Percentiles rank a stretch among this genome's conserved stretches.
phyloP scores from a whole-genome alignment of 352 stramenopile species.

The Globisporangium camurandrum region DNA sequence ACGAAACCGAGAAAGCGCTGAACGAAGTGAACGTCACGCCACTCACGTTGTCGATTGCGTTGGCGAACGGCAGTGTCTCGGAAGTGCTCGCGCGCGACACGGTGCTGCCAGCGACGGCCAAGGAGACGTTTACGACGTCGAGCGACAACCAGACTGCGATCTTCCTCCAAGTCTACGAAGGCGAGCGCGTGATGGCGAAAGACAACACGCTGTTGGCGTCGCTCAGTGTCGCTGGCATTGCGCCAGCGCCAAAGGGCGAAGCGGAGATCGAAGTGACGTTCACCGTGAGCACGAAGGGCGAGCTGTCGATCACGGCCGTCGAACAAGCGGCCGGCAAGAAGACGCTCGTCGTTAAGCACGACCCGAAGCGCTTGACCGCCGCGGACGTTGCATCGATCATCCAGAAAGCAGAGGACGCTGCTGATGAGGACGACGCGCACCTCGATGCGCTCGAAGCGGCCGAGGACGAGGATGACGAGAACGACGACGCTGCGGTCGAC shows the following conservation, averaged over 20 bases:
- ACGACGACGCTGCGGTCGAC: constrained; percentile 20
- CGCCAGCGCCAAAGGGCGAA: constrained; percentile 83
- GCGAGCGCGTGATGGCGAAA: constrained; percentile 95
- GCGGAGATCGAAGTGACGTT: constrained; percentile 92
- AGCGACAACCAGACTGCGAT: constrained; percentile 88
- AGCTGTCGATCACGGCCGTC: constrained; percentile 92
- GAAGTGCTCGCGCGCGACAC: constrained; percentile 90
- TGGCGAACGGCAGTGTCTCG: constrained; percentile 89
- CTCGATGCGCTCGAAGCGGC: constrained; percentile 68
- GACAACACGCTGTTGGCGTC: constrained; percentile 93
- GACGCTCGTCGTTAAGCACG: constrained; percentile 66
- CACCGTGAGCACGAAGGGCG: constrained; percentile 88
- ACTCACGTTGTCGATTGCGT: constrained; percentile 88
- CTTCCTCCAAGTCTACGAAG: constrained; percentile 92
- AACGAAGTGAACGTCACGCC: constrained; percentile 90
- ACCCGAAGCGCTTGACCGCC: constrained; percentile 60
- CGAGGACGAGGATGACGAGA: constrained; percentile 39
- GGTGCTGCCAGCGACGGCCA: constrained; percentile 77
- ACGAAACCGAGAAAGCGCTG: constrained; percentile 48
- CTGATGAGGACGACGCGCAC: constrained; percentile 73
- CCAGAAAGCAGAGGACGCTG: constrained; percentile 77
- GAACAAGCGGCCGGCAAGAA: constrained; percentile 67
- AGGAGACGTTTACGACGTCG: constrained; percentile 87
- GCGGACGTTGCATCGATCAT: constrained; percentile 68
- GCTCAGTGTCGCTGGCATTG: constrained; percentile 87